These are phyloP conservation scores for Hyparrhenia diplandra DNA, from an alignment of 176 grass and related monocot genomes.

Conservation along the genomic window DNA sequence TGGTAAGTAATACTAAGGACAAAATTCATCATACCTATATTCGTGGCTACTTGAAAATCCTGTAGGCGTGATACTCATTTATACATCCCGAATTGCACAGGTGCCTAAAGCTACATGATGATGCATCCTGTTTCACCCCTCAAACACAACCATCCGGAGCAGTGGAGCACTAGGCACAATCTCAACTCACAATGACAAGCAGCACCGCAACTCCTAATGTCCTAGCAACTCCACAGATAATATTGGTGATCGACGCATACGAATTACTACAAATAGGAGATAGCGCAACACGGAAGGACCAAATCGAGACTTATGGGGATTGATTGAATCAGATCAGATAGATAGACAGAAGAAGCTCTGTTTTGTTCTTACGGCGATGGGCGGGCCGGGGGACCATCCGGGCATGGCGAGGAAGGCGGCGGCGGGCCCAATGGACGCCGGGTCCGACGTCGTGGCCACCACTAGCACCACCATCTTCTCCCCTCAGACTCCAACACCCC, in stretches of 20 bases:
- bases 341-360: background rate
- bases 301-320: background rate
- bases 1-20: background rate
- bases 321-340: background rate
- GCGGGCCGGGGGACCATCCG: conserved; percentile 62
- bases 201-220: background rate
- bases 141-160: background rate
- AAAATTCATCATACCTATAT: background rate
- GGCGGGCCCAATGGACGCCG: conserved; percentile 68
- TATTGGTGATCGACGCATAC: background rate
- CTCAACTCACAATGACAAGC: background rate
- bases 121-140: background rate
- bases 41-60: background rate
- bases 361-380: conserved; percentile 29
- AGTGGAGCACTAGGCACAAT: background rate
- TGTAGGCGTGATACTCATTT: background rate
- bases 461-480: conserved; percentile 58
- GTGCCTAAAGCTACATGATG: background rate
- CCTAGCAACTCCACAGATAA: background rate
- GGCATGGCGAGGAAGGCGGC: conserved; percentile 73
- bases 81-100: background rate
- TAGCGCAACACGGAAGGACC: background rate
- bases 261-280: background rate
- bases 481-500: background rate
- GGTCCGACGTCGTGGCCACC: conserved; percentile 65